These are phyloP conservation scores for Auricularia heimuer DNA, from an alignment of 768 basidiomycete species.

Conservation along the genomic window DNA sequence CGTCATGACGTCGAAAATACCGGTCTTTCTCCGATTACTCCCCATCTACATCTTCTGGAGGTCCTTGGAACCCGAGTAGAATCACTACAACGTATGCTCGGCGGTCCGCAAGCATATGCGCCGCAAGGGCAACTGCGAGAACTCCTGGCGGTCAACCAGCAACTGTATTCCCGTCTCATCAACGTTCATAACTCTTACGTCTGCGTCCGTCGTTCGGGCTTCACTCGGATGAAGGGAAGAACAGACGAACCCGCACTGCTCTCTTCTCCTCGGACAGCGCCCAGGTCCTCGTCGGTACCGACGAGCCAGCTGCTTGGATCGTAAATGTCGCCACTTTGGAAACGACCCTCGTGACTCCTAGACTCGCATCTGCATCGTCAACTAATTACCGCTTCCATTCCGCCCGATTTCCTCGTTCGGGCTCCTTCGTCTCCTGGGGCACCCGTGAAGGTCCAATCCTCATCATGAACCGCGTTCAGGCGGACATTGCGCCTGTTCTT, in stretches of 20 bases:
- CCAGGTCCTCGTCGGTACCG: background rate
- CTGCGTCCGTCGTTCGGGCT: background rate
- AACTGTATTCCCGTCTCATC: too few relatives aligned
- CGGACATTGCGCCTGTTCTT: background rate
- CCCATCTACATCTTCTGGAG: background rate
- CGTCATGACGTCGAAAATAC: background rate
- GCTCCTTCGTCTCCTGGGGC: background rate
- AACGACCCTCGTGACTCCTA: background rate
- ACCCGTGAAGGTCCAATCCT: background rate
- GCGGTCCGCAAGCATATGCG: too few relatives aligned
- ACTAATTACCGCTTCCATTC: background rate
- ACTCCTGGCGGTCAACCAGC: too few relatives aligned
- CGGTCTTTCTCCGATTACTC: background rate
- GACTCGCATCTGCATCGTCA: background rate
- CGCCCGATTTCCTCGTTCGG: background rate
- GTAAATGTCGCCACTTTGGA: background rate
- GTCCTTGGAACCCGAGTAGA: background rate
- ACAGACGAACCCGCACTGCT: background rate
- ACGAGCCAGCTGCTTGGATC: background rate
- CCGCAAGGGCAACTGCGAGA: too few relatives aligned
- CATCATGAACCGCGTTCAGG: background rate
- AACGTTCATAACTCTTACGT: background rate
- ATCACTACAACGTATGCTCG: background rate
- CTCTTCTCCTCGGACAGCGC: background rate
- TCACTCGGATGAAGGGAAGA: background rate